Evolutionary conservation across 495 filamentous ascomycete genomes (phyloP).

Genomic region (Aspergillus affinis): DNA sequence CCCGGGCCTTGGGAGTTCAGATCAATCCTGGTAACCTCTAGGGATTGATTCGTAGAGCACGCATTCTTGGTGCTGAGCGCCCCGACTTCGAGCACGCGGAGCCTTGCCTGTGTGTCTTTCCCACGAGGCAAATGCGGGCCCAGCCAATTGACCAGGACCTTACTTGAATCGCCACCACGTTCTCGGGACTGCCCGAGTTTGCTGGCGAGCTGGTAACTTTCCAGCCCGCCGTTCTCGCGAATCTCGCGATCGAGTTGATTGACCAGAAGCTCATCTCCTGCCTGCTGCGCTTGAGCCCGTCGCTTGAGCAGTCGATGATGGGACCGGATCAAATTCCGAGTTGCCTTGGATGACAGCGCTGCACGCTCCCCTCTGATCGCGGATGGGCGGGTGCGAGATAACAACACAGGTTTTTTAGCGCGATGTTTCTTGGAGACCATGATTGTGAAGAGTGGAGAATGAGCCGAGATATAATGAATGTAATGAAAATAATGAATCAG

Average conservation of each 20-base stretch:
- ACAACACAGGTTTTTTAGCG: conserved; percentile 44
- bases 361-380: conserved; percentile 47
- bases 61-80: conserved; percentile 82
- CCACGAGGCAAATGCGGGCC: conserved; percentile 38
- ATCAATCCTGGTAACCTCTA: conserved; percentile 85
- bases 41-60: conserved; percentile 66
- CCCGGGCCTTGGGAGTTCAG: conserved; percentile 78
- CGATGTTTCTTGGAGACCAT: conserved; percentile 43
- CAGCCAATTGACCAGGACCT: conserved; percentile 84
- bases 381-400: conserved; percentile 73
- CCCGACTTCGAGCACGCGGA: conserved; percentile 83
- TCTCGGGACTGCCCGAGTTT: conserved; percentile 78
- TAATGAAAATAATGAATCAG: neutral
- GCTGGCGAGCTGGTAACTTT: conserved; percentile 86
- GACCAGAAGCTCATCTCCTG: conserved; percentile 58
- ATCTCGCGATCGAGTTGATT: conserved; percentile 59
- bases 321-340: conserved; percentile 75
- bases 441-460: neutral
- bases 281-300: conserved; percentile 62
- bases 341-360: conserved; percentile 75
- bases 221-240: conserved; percentile 70
- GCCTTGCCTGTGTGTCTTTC: conserved; percentile 27
- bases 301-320: conserved; percentile 85
- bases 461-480: neutral
- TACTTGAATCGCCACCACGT: conserved; percentile 89